Evolutionary conservation across 2,329 filamentous ascomycete species (phyloP), one percentile per base, ranked within the genome.

Genomic region (Pseudogymnoascus sp.): DNA sequence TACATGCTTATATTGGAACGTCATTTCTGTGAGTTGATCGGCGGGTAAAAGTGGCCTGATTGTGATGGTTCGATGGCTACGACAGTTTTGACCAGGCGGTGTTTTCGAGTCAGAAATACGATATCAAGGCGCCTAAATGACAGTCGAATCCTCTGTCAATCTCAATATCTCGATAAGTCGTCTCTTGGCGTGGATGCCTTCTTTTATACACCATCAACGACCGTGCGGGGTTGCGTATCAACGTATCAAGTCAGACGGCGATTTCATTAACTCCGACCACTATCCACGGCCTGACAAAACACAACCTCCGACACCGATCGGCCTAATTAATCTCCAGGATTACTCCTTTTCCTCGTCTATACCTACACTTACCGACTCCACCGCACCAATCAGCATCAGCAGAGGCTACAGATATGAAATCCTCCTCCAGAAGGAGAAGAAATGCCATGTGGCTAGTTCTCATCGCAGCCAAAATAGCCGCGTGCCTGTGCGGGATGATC

Each of bases 1-100:
- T 31, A 84, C 76, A 40, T 79, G 79, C 60, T 82, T 83, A 72
- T 84, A 85, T 5, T 75, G 77, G 71, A 84, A 84, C 5, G 77
- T 65, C 82, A 84, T 84, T 44, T 2, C 12, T 12, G 12, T 5
- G 31, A 10, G 42, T n/a, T 31, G 25, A 25, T 16, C 2, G 8
- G n/a, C 6, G n/a, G 12, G 25, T 1, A 8, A n/a, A 31, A 4
- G 23, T 10, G 8, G 25, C 8, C n/a, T 11, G 46, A 16, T 53
- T 31, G 7, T 11, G 25, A 6, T 53, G 25, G 25, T n/a, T 28
- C 28, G 14, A 7, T 50, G 21, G 44, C 1, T 50, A 11, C 2
- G 44, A n/a, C 6, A 16, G 25, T 53, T 53, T 14, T 2, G 16
- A 28, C n/a, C 23, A 8, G 25, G 28, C 7, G 44, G 3, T n/a